A percentile compares a stretch with the other conserved stretches of the same genome.
Conservation (phyloP, 768 basidiomycete genomes). For the Mycena sanguinolenta region DNA sequence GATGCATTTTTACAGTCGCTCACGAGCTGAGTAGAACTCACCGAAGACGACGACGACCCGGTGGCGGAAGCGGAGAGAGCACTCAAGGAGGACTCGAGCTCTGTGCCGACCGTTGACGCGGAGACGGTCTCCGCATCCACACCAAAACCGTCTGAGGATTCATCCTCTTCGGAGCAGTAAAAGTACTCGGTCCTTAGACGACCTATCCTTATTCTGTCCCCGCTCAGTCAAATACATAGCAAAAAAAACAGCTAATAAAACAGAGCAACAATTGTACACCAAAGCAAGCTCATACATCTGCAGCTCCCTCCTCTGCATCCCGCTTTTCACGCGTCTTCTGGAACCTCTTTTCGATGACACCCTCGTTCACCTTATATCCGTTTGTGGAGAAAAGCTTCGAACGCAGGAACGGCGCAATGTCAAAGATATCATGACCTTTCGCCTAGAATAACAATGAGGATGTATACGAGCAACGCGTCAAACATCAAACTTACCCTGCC, state of each 20-base stretch:
- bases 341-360: constrained; percentile 83
- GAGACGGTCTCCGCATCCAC: not conserved
- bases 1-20: constrained; percentile 14
- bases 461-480: not conserved
- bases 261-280: constrained; percentile 34
- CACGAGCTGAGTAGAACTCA: constrained; percentile 19
- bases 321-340: constrained; percentile 49
- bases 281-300: constrained; percentile 36
- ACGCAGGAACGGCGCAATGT: constrained; percentile 85
- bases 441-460: constrained; percentile 64
- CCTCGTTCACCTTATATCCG: constrained; percentile 83
- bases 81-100: not conserved
- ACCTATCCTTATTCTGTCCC: not conserved
- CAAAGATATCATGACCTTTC: constrained; percentile 97
- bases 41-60: constrained; percentile 30
- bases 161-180: constrained; percentile 17
- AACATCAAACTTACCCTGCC: constrained; percentile 72
- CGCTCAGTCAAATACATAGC: constrained; percentile 25
- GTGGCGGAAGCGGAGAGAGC: constrained; percentile 13
- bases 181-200: constrained; percentile 23
- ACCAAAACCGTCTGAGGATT: constrained; percentile 22
- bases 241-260: constrained; percentile 39
- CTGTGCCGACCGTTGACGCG: not conserved
- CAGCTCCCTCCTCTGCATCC: constrained; percentile 27
- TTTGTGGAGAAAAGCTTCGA: constrained; percentile 90